Evolutionary conservation across 768 basidiomycete genomes (phyloP).

Genomic region (Coprinellus aureogranulatus): DNA sequence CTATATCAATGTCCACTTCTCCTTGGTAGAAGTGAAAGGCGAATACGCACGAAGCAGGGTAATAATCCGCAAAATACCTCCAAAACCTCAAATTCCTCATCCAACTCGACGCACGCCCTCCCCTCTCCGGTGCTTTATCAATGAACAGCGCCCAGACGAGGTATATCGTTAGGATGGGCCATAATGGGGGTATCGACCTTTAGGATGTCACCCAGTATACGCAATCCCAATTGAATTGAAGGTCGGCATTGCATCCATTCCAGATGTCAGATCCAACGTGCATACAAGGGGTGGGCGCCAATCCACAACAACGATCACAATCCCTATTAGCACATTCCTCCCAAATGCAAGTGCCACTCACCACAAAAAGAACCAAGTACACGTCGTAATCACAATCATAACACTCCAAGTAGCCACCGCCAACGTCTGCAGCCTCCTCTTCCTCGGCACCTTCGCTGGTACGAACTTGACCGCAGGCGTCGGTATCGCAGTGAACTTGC

Average conservation of each 20-base stretch:
- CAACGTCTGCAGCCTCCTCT: conserved; percentile 84
- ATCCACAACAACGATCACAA: too few species aligned
- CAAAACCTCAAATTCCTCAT: conserved; percentile 70
- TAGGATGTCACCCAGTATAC: conserved; percentile 1
- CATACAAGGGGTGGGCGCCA: not conserved
- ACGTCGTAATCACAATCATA: conserved; percentile 65
- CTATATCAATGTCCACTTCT: too few species aligned
- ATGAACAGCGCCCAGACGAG: conserved; percentile 72
- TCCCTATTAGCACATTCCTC: too few species aligned
- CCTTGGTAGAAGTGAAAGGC: not conserved
- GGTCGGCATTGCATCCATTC: not conserved
- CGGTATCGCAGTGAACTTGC: not conserved
- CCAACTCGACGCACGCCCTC: conserved; percentile 74
- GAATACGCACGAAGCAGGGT: conserved; percentile 77
- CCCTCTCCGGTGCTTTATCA: conserved; percentile 71
- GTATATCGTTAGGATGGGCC: conserved; percentile 82
- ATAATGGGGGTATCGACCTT: conserved; percentile 85
- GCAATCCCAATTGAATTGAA: not conserved
- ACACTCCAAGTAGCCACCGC: conserved; percentile 87
- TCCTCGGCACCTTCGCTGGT: conserved; percentile 81
- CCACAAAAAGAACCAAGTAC: conserved; percentile 79
- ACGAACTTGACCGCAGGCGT: conserved; percentile 57
- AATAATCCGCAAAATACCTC: conserved; percentile 90
- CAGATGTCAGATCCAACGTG: too few species aligned
- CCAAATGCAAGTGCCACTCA: conserved; percentile 36